A percentile compares a stretch with the other conserved stretches of the same genome.
These are phyloP conservation scores for Trypanosoma rangeli DNA, from an alignment of 208 protist species.

Conservation along the genomic window DNA sequence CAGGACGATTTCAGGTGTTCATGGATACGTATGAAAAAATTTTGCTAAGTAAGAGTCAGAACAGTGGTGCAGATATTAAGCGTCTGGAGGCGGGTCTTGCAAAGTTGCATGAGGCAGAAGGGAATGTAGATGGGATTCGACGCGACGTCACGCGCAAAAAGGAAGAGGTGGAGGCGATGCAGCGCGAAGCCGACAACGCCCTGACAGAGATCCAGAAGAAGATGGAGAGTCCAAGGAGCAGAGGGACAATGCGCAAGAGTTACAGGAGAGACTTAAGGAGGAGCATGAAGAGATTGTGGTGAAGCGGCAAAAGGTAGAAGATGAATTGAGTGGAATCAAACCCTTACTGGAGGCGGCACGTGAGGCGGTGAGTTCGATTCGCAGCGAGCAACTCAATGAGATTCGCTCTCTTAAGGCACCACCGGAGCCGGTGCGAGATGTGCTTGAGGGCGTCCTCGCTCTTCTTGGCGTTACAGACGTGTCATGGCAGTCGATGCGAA, in stretches of 20 bases:
- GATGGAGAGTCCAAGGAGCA: slow-evolving; percentile 95
- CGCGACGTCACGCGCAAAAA: slow-evolving; percentile 88
- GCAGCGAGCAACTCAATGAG: slow-evolving; percentile 94
- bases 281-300: slow-evolving; percentile 88
- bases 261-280: slow-evolving; percentile 85
- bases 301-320: slow-evolving; percentile 87
- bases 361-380: slow-evolving; percentile 93
- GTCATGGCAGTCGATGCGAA: slow-evolving; percentile 96
- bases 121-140: slow-evolving; percentile 90
- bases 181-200: slow-evolving; percentile 93
- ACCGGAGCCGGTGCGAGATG: slow-evolving; percentile 94
- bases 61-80: slow-evolving; percentile 67
- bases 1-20: slow-evolving; percentile 84
- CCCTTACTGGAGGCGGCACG: slow-evolving; percentile 95
- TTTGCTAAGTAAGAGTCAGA: slow-evolving; percentile 71
- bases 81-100: slow-evolving; percentile 89
- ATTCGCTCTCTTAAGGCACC: slow-evolving; percentile 94
- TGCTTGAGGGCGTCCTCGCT: slow-evolving; percentile 95
- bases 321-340: slow-evolving; percentile 91
- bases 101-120: slow-evolving; percentile 94
- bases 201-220: slow-evolving; percentile 94
- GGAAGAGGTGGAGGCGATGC: slow-evolving; percentile 89
- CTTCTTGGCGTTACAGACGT: slow-evolving; percentile 95
- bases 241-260: slow-evolving; percentile 82
- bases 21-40: slow-evolving; percentile 85